Conservation (phyloP, 2,329 filamentous ascomycete species). For the Trichoderma sp. region DNA sequence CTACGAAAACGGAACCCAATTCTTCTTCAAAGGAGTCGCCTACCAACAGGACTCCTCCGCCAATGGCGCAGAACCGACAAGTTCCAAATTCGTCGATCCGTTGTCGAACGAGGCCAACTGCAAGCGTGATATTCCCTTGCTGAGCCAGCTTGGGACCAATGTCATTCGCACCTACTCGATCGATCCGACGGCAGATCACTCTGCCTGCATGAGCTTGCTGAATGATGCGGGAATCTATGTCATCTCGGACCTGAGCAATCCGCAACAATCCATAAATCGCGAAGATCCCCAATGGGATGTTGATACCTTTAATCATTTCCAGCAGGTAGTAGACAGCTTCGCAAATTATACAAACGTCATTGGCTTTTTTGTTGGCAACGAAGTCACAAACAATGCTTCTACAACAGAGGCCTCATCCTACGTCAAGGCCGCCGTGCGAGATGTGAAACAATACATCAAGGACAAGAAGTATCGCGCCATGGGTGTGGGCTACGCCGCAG, state of each 20-base stretch:
- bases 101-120: conserved; percentile 72
- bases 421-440: conserved; percentile 96
- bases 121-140: conserved; percentile 80
- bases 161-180: conserved; percentile 94
- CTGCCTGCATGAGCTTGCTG: conserved; percentile 80
- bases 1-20: conserved; percentile 59
- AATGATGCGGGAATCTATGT: conserved; percentile 90
- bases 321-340: conserved; percentile 77
- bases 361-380: conserved; percentile 98
- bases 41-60: conserved; percentile 79
- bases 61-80: conserved; percentile 51
- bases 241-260: conserved; percentile 85
- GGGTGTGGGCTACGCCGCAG: conserved; percentile 93
- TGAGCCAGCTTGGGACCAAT: conserved; percentile 81
- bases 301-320: conserved; percentile 78
- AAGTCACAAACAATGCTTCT: conserved; percentile 85
- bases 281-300: conserved; percentile 76
- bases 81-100: conserved; percentile 72
- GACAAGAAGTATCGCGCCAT: conserved; percentile 73
- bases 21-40: conserved; percentile 88
- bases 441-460: conserved; percentile 94
- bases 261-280: conserved; percentile 80
- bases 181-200: conserved; percentile 76
- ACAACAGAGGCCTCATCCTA: conserved; percentile 91
- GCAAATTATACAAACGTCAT: conserved; percentile 85